phyloP scores from a whole-genome alignment of 2,329 filamentous ascomycete genomes.

The Cytospora mali region DNA sequence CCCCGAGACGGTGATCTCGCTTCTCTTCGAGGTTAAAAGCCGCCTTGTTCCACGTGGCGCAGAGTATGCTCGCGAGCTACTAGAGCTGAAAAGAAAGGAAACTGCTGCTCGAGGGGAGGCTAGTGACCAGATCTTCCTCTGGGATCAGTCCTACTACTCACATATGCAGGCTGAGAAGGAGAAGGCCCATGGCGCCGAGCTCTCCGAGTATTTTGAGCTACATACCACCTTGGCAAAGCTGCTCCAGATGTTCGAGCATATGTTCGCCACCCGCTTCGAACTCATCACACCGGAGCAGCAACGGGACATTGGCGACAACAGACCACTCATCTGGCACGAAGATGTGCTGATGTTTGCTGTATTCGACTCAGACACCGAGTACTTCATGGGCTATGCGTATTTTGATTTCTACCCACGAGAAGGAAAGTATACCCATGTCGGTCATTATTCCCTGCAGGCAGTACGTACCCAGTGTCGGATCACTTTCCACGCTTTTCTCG shows the following conservation, averaged over 20 bases:
- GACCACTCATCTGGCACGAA: constrained; percentile 23
- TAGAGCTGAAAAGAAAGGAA: constrained; percentile 52
- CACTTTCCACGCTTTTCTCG: background rate
- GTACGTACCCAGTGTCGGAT: background rate
- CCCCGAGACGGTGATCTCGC: constrained; percentile 56
- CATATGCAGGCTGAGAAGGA: constrained; percentile 42
- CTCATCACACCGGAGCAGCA: constrained; percentile 3
- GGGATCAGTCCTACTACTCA: constrained; percentile 59
- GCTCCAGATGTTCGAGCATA: constrained; percentile 17
- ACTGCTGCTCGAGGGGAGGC: constrained; percentile 36
- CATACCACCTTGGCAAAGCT: constrained; percentile 15
- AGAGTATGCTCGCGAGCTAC: constrained; percentile 42
- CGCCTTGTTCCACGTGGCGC: constrained; percentile 51
- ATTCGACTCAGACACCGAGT: constrained; percentile 5
- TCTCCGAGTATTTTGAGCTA: constrained; percentile 25
- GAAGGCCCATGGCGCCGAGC: background rate
- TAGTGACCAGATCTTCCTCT: constrained; percentile 54
- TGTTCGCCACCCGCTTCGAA: constrained; percentile 22
- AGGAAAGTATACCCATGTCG: constrained; percentile 24
- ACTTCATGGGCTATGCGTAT: constrained; percentile 26
- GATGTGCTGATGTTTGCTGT: constrained; percentile 21
- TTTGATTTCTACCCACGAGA: constrained; percentile 23
- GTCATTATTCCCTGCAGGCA: constrained; percentile 14
- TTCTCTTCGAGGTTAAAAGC: constrained; percentile 52
- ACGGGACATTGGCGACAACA: background rate